phyloP scores from a whole-genome alignment of 768 basidiomycete species.

The Pisolithus orientalis region DNA sequence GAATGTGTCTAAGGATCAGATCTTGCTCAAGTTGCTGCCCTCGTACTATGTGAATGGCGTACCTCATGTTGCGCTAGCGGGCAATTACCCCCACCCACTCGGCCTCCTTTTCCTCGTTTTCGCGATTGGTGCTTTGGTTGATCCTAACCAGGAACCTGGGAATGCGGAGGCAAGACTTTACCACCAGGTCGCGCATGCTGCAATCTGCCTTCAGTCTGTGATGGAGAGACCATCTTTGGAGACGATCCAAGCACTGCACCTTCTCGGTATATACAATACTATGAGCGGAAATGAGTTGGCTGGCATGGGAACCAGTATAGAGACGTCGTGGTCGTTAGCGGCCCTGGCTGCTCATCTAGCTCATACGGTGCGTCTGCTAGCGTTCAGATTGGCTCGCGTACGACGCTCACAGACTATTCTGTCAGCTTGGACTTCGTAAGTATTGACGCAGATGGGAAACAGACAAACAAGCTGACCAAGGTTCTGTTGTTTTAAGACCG shows the following conservation, averaged over 20 bases:
- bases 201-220: constrained; percentile 60
- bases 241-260: constrained; percentile 63
- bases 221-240: constrained; percentile 66
- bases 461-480: constrained; percentile 5
- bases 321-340: constrained; percentile 63
- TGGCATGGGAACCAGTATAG: constrained; percentile 60
- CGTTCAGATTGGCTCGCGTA: constrained; percentile 2
- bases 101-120: constrained; percentile 44
- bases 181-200: constrained; percentile 58
- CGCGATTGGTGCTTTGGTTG: constrained; percentile 47
- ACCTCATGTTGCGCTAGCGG: constrained; percentile 27
- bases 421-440: constrained; percentile 66
- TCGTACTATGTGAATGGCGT: constrained; percentile 30
- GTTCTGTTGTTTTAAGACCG: constrained; percentile 36
- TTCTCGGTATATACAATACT: constrained; percentile 64
- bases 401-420: constrained; percentile 10
- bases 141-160: constrained; percentile 23
- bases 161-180: constrained; percentile 52
- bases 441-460: constrained; percentile 12
- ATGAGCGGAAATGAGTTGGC: constrained; percentile 59
- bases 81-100: constrained; percentile 42
- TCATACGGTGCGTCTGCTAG: constrained; percentile 45
- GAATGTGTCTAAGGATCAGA: constrained; percentile 39
- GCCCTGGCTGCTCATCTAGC: constrained; percentile 61
- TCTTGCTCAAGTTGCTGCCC: constrained; percentile 37